Conservation (phyloP, 805 yeast species). For the Cyberlindnera meyerae region DNA sequence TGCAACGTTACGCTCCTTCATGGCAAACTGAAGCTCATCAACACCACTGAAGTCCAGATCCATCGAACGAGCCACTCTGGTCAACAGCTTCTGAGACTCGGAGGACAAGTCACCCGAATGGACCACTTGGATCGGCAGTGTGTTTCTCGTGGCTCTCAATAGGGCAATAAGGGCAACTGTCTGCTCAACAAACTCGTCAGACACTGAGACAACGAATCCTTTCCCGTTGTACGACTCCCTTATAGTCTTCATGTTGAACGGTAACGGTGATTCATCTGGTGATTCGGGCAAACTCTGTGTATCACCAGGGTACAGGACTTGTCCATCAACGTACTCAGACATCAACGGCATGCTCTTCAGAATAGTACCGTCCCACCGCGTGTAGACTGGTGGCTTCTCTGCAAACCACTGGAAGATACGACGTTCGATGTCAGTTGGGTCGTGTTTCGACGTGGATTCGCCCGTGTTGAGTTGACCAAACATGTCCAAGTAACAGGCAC, state of each 20-base stretch:
- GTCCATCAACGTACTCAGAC: slow-evolving; percentile 8
- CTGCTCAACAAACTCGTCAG: slow-evolving; percentile 27
- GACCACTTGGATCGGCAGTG: slow-evolving; percentile 39
- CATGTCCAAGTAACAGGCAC: slow-evolving; percentile 25
- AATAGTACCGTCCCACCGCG: slow-evolving; percentile 34
- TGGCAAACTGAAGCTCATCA: slow-evolving; percentile 7
- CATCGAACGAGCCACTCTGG: slow-evolving; percentile 29
- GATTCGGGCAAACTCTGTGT: slow-evolving; percentile 6
- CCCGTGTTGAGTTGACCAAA: slow-evolving; percentile 16
- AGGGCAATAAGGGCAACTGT: slow-evolving; percentile 36
- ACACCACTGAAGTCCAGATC: slow-evolving; percentile 9
- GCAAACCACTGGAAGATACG: slow-evolving; percentile 38
- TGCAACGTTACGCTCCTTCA: slow-evolving; percentile 6
- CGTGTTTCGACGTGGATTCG: too few relatives aligned
- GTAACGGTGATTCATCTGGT: slow-evolving; percentile 19
- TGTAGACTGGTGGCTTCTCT: slow-evolving; percentile 32
- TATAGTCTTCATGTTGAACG: slow-evolving; percentile 28
- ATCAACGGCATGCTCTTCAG: slow-evolving; percentile 16
- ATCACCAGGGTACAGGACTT: slow-evolving; percentile 12
- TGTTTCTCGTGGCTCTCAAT: slow-evolving; percentile 32
- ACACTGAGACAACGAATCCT: slow-evolving; percentile 31
- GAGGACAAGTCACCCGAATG: slow-evolving; percentile 32
- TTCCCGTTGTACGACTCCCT: slow-evolving; percentile 29
- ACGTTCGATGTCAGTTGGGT: slow-evolving; percentile 32
- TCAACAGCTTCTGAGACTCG: slow-evolving; percentile 28